Conservation (phyloP, 2,329 filamentous ascomycete species). For the Fusarium pininemorale region DNA sequence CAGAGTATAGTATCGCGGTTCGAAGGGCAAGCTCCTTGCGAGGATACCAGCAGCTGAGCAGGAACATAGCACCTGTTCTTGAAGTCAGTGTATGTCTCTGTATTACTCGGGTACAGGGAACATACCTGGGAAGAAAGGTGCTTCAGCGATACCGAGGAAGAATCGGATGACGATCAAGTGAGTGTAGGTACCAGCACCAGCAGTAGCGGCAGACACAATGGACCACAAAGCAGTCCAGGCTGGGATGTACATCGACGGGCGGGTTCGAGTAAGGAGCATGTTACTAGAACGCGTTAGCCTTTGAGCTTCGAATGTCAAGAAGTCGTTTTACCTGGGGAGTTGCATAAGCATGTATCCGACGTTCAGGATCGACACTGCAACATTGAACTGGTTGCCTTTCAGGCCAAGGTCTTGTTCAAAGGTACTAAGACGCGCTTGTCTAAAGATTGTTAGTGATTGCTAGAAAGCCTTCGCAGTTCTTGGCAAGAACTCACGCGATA, state of each 20-base stretch:
- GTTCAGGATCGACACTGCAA: slow-evolving; percentile 40
- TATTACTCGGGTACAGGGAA: no score
- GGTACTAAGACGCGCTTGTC: slow-evolving; percentile 35
- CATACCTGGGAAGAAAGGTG: slow-evolving; percentile 31
- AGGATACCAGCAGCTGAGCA: slow-evolving; percentile 37
- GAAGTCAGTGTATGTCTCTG: not conserved
- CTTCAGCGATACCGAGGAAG: slow-evolving; percentile 37
- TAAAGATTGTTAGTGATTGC: not conserved
- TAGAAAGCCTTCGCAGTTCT: rapidly evolving
- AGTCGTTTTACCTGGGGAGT: not conserved
- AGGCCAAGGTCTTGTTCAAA: slow-evolving; percentile 41
- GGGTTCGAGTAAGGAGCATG: slow-evolving; percentile 26
- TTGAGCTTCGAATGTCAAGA: rapidly evolving
- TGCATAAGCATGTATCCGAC: slow-evolving; percentile 34
- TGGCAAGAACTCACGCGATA: slow-evolving; percentile 27
- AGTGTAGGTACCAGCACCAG: slow-evolving; percentile 13
- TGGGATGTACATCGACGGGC: slow-evolving; percentile 30
- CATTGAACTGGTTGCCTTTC: slow-evolving; percentile 36
- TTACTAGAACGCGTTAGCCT: not conserved
- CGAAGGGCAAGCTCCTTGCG: slow-evolving; percentile 39
- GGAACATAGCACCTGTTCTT: not conserved
- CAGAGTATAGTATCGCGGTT: slow-evolving; percentile 38
- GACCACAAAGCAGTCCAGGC: slow-evolving; percentile 36
- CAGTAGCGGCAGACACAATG: slow-evolving; percentile 32
- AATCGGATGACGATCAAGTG: slow-evolving; percentile 27